Evolutionary conservation across 2,329 filamentous ascomycete species (phyloP).

Genomic region (Cladobotryum mycophilum): DNA sequence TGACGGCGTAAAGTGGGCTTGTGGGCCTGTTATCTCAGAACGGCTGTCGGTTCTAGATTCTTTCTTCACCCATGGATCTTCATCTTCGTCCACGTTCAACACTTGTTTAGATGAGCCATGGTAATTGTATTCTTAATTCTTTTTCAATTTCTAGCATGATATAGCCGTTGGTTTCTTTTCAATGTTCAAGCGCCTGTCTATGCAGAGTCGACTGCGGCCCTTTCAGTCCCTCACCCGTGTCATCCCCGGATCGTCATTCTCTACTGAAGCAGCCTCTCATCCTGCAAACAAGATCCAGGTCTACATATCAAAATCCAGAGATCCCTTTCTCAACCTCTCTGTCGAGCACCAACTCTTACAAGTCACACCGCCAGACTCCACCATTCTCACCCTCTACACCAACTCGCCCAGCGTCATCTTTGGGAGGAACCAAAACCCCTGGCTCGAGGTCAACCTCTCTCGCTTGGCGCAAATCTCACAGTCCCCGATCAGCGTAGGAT

Average conservation of each 20-base stretch:
- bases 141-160: too few species aligned
- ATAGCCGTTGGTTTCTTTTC: too few species aligned
- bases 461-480: constrained; percentile 38
- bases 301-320: constrained; percentile 61
- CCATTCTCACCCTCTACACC: constrained; percentile 78
- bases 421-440: constrained; percentile 96
- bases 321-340: constrained; percentile 87
- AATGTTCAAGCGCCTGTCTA: too few species aligned
- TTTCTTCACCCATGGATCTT: too few species aligned
- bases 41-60: too few species aligned
- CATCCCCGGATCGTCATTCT: constrained; percentile 18
- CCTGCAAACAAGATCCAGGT: constrained; percentile 53
- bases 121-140: too few species aligned
- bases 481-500: constrained; percentile 17
- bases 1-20: too few species aligned
- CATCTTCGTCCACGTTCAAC: too few species aligned
- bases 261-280: constrained; percentile 33
- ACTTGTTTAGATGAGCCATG: too few species aligned
- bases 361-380: constrained; percentile 63
- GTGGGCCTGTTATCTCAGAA: too few species aligned
- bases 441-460: constrained; percentile 78
- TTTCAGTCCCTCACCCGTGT: not conserved
- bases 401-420: constrained; percentile 86
- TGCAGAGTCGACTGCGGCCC: not conserved
- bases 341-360: constrained; percentile 87